A percentile compares a stretch with the other conserved stretches of the same genome.
Evolutionary conservation across 768 basidiomycete genomes (phyloP).

Genomic region (Lactifluus pinguis): DNA sequence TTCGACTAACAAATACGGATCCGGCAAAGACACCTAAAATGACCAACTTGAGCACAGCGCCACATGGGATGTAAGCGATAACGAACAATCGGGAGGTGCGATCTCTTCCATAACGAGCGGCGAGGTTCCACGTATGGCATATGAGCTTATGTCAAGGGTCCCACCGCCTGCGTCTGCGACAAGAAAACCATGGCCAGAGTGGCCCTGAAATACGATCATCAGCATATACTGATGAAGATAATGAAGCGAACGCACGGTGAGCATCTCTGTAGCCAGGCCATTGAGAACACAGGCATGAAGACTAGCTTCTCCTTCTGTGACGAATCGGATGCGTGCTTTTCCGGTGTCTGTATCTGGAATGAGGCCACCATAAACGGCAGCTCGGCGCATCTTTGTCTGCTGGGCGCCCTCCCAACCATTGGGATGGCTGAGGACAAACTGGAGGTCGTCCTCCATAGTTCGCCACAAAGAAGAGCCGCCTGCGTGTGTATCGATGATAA

Average conservation of each 20-base stretch:
- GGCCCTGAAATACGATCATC: slow-evolving; percentile 37
- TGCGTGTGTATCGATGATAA: slow-evolving; percentile 79
- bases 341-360: slow-evolving; percentile 70
- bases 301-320: slow-evolving; percentile 80
- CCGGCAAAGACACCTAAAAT: slow-evolving; percentile 64
- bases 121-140: slow-evolving; percentile 58
- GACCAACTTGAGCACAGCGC: neutral
- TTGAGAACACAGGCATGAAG: slow-evolving; percentile 72
- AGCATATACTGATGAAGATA: neutral
- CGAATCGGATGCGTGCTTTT: slow-evolving; percentile 64
- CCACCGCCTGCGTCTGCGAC: slow-evolving; percentile 78
- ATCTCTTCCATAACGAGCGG: slow-evolving; percentile 77
- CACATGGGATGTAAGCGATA: neutral
- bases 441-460: slow-evolving; percentile 58
- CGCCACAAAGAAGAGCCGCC: slow-evolving; percentile 61
- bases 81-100: slow-evolving; percentile 71
- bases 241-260: slow-evolving; percentile 42
- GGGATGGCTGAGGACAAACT: slow-evolving; percentile 71
- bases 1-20: slow-evolving; percentile 71
- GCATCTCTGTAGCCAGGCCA: slow-evolving; percentile 68
- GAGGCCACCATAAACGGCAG: slow-evolving; percentile 60
- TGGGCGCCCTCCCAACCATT: slow-evolving; percentile 81
- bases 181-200: slow-evolving; percentile 68
- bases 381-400: slow-evolving; percentile 68
- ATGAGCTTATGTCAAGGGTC: slow-evolving; percentile 74